Evolutionary conservation across 2,329 filamentous ascomycete genomes (phyloP), one percentile per base, ranked within the genome.

Genomic region (Pseudogymnoascus sp.): DNA sequence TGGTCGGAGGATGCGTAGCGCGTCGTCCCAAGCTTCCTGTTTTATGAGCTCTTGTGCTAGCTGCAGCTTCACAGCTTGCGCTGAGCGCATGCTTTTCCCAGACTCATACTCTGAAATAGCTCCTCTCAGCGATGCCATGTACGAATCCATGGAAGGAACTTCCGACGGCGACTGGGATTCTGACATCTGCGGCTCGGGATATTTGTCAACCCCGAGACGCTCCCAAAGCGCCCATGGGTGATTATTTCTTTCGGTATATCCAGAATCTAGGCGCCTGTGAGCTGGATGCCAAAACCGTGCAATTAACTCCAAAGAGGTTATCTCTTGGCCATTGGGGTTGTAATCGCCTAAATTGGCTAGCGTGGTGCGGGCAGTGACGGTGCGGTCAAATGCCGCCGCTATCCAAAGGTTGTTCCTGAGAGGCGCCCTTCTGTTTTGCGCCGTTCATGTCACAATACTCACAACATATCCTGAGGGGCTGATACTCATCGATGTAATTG

Each of bases 11-110:
- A 85, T 72, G 16, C 79, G 78, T 9, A 86, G 68, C 1, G 82
- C 79, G 35, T 80, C 79, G 3, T 80, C 74, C 82, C 84, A 87
- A 33, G 77, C 75, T 39, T 78, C 74, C 63, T 77, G 68, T 1
- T 75, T 76, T 39, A 79, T 79, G 66, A 83, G 75, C 69, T 88
- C 84, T 63, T 78, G 81, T 14, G 80, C 83, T 49, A 79, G 82
- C 60, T 85, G 81, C 2, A 88, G 72, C 14, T 69, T 65, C 14
- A 41, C 58, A 41, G 58, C 58, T 23, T 60, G 58, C 4, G 58
- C 58, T 4, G 58, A 60, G 33, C 58, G 58, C 6, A 60, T 38
- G 5, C 33, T 38, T 25, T 60, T 41, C 36, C 33, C 36, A 3
- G 33, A 38, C 58, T 38, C 36, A 11, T 60, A 41, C 58, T 60